Evolutionary conservation across 306 rosid species (phyloP), one percentile per base, ranked within the genome.

Genomic region (Sicyos baderoa): DNA sequence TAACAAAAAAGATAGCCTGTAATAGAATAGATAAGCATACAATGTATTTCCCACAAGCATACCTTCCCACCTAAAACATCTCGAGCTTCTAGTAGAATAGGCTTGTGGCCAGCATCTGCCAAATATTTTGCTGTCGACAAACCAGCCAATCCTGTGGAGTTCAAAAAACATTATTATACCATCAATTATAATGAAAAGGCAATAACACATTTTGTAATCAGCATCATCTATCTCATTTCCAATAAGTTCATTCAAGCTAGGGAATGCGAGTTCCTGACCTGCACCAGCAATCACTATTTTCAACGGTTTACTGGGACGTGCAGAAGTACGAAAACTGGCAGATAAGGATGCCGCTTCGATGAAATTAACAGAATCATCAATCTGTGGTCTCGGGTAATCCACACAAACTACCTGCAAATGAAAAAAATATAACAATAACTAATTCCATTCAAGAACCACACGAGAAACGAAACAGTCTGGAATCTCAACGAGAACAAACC

Each of bases 21-120:
- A 40, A 40, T 40, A 9, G 45, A 40, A 7, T 47, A 12, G 13
- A 49, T 25, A 48, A 48, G 8, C 57, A 48, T 15, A 67, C 23
- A 48, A 23, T 15, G 48, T 67, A 15, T 13, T 15, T 67, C 19
- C 3, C 0, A 4, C 72, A 48, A 15, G 56, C 75, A 11, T 58
- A 58, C 98, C 98, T 93, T 93, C 84, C 98, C 98, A 76, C 98
- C 98, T 72, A 93, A 84, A 72, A 93, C 98, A 66, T 93, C 98
- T 82, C 96, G 85, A 60, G 97, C 91, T 80, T 93, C 98, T 74
- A 93, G 81, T 74, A 93, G 75, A 54, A 89, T 45, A 72, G 98
- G 98, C 72, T 85, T 88, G 81, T 93, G 98, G 61, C 98, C 98
- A 42, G 98, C 98, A 84, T 93, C 98, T 32, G 97, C 97, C 85